phyloP scores from a whole-genome alignment of 345 rosid genomes.

The Melaleuca alternifolia region DNA sequence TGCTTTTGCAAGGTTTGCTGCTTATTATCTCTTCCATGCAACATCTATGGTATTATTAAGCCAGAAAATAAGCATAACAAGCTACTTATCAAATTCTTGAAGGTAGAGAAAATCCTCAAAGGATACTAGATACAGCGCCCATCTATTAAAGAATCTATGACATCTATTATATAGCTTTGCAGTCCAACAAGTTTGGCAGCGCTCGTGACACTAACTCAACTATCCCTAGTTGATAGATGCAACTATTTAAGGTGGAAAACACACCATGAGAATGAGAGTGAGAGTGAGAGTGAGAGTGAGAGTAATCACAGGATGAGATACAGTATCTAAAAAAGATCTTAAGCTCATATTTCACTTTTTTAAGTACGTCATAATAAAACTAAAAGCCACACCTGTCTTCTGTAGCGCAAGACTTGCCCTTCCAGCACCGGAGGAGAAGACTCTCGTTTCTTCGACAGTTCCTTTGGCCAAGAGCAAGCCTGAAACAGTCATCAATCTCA shows the following conservation, averaged over 20 bases:
- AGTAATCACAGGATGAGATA: background rate
- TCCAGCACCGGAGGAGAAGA: slow-evolving; percentile 74
- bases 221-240: background rate
- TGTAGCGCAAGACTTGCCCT: slow-evolving; percentile 86
- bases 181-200: background rate
- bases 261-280: background rate
- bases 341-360: background rate
- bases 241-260: background rate
- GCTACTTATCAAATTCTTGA: background rate
- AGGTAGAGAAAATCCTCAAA: background rate
- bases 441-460: slow-evolving; percentile 29
- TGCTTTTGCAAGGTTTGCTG: slow-evolving; percentile 86
- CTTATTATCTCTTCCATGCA: background rate
- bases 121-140: background rate
- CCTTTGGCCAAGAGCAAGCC: slow-evolving; percentile 23
- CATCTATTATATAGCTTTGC: background rate
- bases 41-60: background rate
- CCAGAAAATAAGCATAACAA: background rate
- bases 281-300: background rate
- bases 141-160: background rate
- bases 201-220: background rate
- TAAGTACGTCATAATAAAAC: background rate
- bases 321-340: background rate
- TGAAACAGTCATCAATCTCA: slow-evolving; percentile 22
- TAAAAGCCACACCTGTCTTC: slow-evolving; percentile 6